Conservation (phyloP, 2,329 filamentous ascomycete genomes). For the Penicillium psychrosexuale region DNA sequence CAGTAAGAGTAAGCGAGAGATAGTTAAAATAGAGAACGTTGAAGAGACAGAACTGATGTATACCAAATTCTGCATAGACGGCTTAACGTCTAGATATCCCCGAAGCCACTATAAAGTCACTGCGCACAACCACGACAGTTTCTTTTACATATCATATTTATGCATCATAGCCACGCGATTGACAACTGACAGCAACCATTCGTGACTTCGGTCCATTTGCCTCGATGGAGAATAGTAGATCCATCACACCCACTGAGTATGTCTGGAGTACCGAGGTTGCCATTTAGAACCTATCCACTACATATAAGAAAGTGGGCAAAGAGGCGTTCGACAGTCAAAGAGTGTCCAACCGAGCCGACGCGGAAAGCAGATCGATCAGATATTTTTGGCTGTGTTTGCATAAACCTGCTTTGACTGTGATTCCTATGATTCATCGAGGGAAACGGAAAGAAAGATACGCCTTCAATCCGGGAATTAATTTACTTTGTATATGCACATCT, state of each 20-base stretch:
- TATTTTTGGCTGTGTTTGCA: not conserved
- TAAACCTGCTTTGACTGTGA: not conserved
- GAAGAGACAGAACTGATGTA: not conserved
- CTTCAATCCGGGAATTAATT: not conserved
- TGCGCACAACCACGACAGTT: not conserved
- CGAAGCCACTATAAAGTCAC: not conserved
- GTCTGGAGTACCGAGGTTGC: not conserved
- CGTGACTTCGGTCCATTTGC: not conserved
- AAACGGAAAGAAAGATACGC: not conserved
- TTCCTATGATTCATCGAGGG: not conserved
- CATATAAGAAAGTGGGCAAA: not conserved
- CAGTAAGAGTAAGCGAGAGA: not conserved
- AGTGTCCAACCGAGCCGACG: not conserved
- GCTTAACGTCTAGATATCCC: not conserved
- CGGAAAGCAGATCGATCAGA: not conserved
- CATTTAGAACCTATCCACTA: not conserved
- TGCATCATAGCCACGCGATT: slow-evolving; percentile 11
- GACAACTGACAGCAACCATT: slow-evolving; percentile 7
- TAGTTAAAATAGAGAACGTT: too few species aligned
- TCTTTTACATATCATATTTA: not conserved
- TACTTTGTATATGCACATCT: not conserved
- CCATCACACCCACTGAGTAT: not conserved
- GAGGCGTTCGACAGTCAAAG: not conserved
- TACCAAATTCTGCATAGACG: not conserved
- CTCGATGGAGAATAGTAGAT: not conserved